Base-by-base conservation (phyloP, 2,329 filamentous ascomycete genomes). In the Arachnomyces sp. region DNA sequence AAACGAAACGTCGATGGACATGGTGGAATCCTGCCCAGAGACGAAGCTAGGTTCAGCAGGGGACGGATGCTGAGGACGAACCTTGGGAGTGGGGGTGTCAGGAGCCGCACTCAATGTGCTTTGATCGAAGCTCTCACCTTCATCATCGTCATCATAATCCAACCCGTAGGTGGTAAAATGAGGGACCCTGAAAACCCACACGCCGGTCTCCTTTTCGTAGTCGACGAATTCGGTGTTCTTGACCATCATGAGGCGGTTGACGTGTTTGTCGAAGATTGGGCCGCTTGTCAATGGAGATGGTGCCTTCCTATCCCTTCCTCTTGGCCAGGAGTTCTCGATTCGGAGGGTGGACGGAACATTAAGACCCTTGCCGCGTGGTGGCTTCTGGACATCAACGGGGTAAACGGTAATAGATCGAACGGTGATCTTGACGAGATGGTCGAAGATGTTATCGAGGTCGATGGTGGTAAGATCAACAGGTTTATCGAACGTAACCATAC, bases 111-210 rank as follows among this genome's bases (percentile, higher is more conserved):
- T 71, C 40, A 72, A 58, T 46, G 65, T 67, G 61, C 70, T 74
- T 55, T 71, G 66, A 42, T 65, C 64, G 67, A 67, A 55, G 67
- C 60, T 57, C 52, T 56, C 56, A 43, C 52, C 55, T 25, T 69
- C 64, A 45, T 72, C 70, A 37, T 84, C 81, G 18, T 86, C 82
- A 33, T 88, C 84, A 38, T 85, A 86, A 48, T 90, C 83, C 39
- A 96, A 73, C 31, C 84, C 89, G 57, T 98, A 98, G 1, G 88
- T 94, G 1, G 90, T 96, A 61, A 93, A 98, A 62, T 98, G 92
- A 55, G 90, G 81, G n/a, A 98, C 92, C 7, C 72, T 79, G 67
- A 98, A 98, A 11, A 77, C 77, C 93, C 93, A 98, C 34, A 84
- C 76, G 38, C 90, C 92, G 38, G 80, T 88, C 1, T 85, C 73